Base-by-base conservation (phyloP, 1,139 yeast species). In the Kurtzmaniella quercitrusa region DNA sequence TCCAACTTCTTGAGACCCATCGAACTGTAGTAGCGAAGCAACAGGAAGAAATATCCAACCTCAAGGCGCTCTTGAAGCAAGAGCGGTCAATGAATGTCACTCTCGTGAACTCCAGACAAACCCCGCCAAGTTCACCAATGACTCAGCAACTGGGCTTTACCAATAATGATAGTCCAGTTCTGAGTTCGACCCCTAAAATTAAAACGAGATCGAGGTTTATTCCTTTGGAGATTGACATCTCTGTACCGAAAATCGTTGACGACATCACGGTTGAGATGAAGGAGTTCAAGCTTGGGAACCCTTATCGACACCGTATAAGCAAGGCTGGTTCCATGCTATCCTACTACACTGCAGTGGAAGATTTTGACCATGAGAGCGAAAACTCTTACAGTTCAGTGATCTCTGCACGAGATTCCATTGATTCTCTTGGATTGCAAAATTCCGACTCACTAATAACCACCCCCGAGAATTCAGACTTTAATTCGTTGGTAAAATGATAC, bases 21-120 rank as follows among this genome's bases (percentile, higher is more conserved):
- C 52, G 56, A 15, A 47, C 51, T 6, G 54, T 61, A 49, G 52
- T 63, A 14, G 50, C 49, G 29, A 60, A 57, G 44, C 69, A 67
- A 45, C 60, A 62, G 48, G 54, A 55, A 9, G 68, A 66, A 44
- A 66, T 66, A 18, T 43, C 51, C 8, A 57, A 59, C 39, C 53
- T 66, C 37, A 62, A 56, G 40, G 43, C 51, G 7, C 55, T 66
- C 33, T 52, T 66, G 37, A 43, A 47, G 15, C 55, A 60, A 40
- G 69, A 65, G 48, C 52, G 59, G 33, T 49, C 51, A 38, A 40
- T 43, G 37, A 41, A 46, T 21, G 11, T 14, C 19, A n/a, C 15
- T 11, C 21, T 36, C n/a, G 14, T 36, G 38, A 9, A 34, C 12
- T 45, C 38, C 6, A 46, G 21, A 39, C 40, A 41, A 25, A 36